A percentile compares a stretch with the other conserved stretches of the same genome.
Conservation (phyloP, 2,329 filamentous ascomycete species). For the Colletotrichum shisoi region DNA sequence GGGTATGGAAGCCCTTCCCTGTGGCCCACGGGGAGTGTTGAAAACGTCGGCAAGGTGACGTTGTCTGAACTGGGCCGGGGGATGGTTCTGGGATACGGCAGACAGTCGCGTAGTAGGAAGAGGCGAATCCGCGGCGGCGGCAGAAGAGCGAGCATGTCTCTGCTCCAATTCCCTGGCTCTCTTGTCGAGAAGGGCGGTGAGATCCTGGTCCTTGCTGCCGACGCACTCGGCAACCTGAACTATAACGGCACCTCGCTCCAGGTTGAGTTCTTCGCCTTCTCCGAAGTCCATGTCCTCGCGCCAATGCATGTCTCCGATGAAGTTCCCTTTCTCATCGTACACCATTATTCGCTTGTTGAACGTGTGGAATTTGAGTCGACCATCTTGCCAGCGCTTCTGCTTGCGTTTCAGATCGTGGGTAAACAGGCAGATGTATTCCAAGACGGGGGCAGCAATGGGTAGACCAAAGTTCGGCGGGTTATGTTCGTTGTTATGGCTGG, state of each 20-base stretch:
- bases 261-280: conserved; percentile 81
- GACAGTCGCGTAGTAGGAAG: conserved; percentile 41
- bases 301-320: conserved; percentile 86
- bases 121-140: conserved; percentile 41
- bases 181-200: conserved; percentile 78
- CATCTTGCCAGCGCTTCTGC: conserved; percentile 94
- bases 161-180: conserved; percentile 65
- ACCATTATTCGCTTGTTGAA: conserved; percentile 94
- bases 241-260: conserved; percentile 78
- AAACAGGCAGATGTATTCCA: conserved; percentile 86
- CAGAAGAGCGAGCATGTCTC: conserved; percentile 50
- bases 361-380: conserved; percentile 82
- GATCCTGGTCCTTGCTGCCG: conserved; percentile 77
- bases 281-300: conserved; percentile 71
- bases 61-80: conserved; percentile 47
- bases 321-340: conserved; percentile 81
- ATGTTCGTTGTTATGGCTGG: neutral
- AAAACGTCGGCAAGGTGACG: conserved; percentile 61
- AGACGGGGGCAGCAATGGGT: conserved; percentile 75
- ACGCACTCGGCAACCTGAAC: conserved; percentile 81
- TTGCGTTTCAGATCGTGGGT: conserved; percentile 86
- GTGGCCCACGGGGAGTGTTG: conserved; percentile 62
- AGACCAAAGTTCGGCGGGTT: conserved; percentile 1
- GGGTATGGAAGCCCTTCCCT: conserved; percentile 60
- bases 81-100: conserved; percentile 37